Evolutionary conservation across 2,329 filamentous ascomycete species (phyloP), one percentile per base, ranked within the genome.

Genomic region (Myriangium duriaei): DNA sequence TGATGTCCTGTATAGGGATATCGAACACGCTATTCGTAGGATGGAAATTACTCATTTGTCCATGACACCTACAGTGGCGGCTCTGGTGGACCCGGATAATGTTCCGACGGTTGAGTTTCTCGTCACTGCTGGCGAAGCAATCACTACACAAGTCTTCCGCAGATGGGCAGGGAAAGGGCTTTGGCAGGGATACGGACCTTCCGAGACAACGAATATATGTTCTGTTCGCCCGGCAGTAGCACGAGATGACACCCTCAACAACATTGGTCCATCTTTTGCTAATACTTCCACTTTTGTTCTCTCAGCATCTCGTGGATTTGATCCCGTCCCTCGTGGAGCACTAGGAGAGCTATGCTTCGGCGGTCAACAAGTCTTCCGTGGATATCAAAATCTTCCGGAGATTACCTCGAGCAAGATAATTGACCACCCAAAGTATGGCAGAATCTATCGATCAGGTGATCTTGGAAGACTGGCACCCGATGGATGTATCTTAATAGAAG

Each of bases 121-220:
- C 2, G 79, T 91, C 10, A 85, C 81, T 1, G 80, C 83, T 1
- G 86, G 86, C 3, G 86, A 94, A 56, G 72, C 79, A 0, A 68
- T 94, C 59, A 87, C 80, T 0, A 71, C 76, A 24, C 71, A 73
- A 21, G 81, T 93, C 0, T 73, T 79, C 29, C 63, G 69, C 1
- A 67, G 67, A 21, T 94, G 87, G 87, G 69, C 68, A 16, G 67
- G 67, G 0, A 67, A 62, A 28, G 69, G 76, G 11, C 64, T 94
- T 0, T 86, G 77, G 54, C 80, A 91, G 62, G 85, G 77, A 0
- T 93, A 93, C 45, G 84, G 84, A 0, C 83, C 85, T 0, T 84
- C 81, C 1, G 86, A 92, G 56, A 85, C 81, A 0, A 92, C 84
- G 1, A 92, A 93, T 47, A 86, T 93, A 13, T 92, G 83, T 58